A percentile compares a stretch with the other conserved stretches of the same genome.
Evolutionary conservation across 164 flowering plant genomes (phyloP).

Genomic region (Aristolochia contorta): DNA sequence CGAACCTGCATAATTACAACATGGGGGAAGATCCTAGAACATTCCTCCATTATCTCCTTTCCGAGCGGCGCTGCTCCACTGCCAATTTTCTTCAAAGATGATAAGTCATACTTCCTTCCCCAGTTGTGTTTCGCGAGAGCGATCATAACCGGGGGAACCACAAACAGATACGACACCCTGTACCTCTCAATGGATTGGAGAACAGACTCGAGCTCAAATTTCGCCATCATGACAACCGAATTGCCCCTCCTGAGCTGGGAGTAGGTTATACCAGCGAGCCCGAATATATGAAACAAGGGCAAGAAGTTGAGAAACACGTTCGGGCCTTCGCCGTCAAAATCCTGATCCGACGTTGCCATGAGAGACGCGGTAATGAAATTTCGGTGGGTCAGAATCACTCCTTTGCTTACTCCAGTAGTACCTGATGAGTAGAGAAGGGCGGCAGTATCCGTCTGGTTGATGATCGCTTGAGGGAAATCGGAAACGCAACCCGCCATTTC

Average conservation of each 20-base stretch:
- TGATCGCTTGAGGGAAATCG: slow-evolving; percentile 21
- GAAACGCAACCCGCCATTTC: slow-evolving; percentile 15
- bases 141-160: slow-evolving; percentile 70
- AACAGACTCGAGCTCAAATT: slow-evolving; percentile 40
- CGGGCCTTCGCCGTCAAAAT: slow-evolving; percentile 27
- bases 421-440: slow-evolving; percentile 83
- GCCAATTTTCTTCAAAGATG: slow-evolving; percentile 47
- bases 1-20: slow-evolving; percentile 58
- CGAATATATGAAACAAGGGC: slow-evolving; percentile 73
- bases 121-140: slow-evolving; percentile 57
- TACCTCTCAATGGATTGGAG: slow-evolving; percentile 55
- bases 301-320: slow-evolving; percentile 41
- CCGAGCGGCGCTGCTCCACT: slow-evolving; percentile 86
- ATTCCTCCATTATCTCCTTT: slow-evolving; percentile 75
- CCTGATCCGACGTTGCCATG: slow-evolving; percentile 41
- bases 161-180: slow-evolving; percentile 49
- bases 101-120: slow-evolving; percentile 50
- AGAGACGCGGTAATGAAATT: slow-evolving; percentile 50
- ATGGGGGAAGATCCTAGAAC: slow-evolving; percentile 43
- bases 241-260: slow-evolving; percentile 51
- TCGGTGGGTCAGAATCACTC: slow-evolving; percentile 56
- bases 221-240: slow-evolving; percentile 33
- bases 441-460: slow-evolving; percentile 57
- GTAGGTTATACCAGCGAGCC: slow-evolving; percentile 30
- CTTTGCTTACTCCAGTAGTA: slow-evolving; percentile 70